Evolutionary conservation across 495 filamentous ascomycete species (phyloP).

Genomic region (Cladorrhinum samala): DNA sequence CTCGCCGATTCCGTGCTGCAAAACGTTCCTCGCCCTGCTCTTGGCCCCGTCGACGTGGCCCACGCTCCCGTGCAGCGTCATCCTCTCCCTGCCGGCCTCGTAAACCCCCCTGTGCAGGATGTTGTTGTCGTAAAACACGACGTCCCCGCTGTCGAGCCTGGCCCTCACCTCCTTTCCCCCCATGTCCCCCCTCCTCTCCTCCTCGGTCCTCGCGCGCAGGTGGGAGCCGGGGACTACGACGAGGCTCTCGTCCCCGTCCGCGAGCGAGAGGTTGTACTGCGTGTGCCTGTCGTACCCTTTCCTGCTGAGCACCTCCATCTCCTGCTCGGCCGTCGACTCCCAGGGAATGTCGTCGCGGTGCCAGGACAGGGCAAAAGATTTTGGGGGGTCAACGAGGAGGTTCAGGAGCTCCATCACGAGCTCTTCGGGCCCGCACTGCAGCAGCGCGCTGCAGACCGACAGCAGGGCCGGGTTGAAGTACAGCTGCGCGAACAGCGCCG

Average conservation of each 20-base stretch:
- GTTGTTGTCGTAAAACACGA: slow-evolving; percentile 84
- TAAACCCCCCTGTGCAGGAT: slow-evolving; percentile 81
- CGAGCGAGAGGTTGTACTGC: slow-evolving; percentile 72
- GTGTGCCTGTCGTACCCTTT: slow-evolving; percentile 44
- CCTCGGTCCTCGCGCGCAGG: slow-evolving; percentile 55
- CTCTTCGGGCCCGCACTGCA: background rate
- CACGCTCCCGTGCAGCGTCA: slow-evolving; percentile 79
- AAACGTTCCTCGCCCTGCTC: slow-evolving; percentile 64
- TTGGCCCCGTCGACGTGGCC: slow-evolving; percentile 51
- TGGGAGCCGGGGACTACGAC: slow-evolving; percentile 70
- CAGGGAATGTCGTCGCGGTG: slow-evolving; percentile 71
- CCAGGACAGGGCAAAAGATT: slow-evolving; percentile 65
- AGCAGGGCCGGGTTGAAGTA: slow-evolving; percentile 65
- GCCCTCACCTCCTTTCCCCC: slow-evolving; percentile 53
- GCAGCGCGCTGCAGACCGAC: background rate
- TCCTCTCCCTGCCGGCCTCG: slow-evolving; percentile 48
- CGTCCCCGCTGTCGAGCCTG: slow-evolving; percentile 60
- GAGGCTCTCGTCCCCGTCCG: slow-evolving; percentile 56
- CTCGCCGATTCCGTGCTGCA: slow-evolving; percentile 77
- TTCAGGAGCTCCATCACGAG: slow-evolving; percentile 82
- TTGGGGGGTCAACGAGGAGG: slow-evolving; percentile 59
- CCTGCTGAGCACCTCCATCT: slow-evolving; percentile 36
- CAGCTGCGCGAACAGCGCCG: slow-evolving; percentile 50
- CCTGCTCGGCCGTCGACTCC: slow-evolving; percentile 48
- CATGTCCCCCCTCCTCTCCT: slow-evolving; percentile 55